Conservation (phyloP, 2,329 filamentous ascomycete species). For the Colletotrichum sp. region DNA sequence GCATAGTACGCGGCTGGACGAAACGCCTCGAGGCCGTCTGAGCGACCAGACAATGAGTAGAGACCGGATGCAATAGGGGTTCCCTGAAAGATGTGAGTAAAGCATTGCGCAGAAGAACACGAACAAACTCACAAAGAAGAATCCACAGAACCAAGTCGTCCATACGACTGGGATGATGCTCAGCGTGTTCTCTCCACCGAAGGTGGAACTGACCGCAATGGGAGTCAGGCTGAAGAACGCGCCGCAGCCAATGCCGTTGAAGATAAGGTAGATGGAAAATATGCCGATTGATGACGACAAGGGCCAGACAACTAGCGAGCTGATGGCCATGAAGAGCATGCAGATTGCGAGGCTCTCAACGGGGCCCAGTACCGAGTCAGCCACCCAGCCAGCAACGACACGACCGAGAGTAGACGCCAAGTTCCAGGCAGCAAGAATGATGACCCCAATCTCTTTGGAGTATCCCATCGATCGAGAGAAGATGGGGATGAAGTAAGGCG, state of each 20-base stretch:
- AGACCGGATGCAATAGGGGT: slow-evolving; percentile 30
- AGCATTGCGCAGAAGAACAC: too few relatives aligned
- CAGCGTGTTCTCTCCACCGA: slow-evolving; percentile 27
- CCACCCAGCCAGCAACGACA: slow-evolving; percentile 27
- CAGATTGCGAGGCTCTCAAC: slow-evolving; percentile 30
- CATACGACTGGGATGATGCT: slow-evolving; percentile 30
- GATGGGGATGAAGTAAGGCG: slow-evolving; percentile 32
- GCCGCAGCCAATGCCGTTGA: slow-evolving; percentile 32
- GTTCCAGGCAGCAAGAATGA: slow-evolving; percentile 30
- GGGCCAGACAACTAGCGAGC: slow-evolving; percentile 29
- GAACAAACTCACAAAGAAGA: slow-evolving; percentile 27
- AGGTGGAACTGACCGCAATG: slow-evolving; percentile 23
- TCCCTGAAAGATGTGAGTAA: slow-evolving; percentile 17
- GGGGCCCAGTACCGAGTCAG: slow-evolving; percentile 29
- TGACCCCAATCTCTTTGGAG: slow-evolving; percentile 23
- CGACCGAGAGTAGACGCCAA: slow-evolving; percentile 29
- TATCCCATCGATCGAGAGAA: slow-evolving; percentile 27
- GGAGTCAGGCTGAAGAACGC: slow-evolving; percentile 33
- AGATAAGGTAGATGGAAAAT: slow-evolving; percentile 26
- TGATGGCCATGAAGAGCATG: slow-evolving; percentile 27
- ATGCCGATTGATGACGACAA: slow-evolving; percentile 27
- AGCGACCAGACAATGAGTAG: slow-evolving; percentile 25
- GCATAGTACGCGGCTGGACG: slow-evolving; percentile 32
- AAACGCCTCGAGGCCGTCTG: slow-evolving; percentile 22
- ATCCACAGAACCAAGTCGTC: slow-evolving; percentile 31